A percentile compares a stretch with the other conserved stretches of the same genome.
These are phyloP conservation scores for Pseudomonodictys pantanalensis DNA, from an alignment of 495 filamentous ascomycete genomes.

Conservation along the genomic window DNA sequence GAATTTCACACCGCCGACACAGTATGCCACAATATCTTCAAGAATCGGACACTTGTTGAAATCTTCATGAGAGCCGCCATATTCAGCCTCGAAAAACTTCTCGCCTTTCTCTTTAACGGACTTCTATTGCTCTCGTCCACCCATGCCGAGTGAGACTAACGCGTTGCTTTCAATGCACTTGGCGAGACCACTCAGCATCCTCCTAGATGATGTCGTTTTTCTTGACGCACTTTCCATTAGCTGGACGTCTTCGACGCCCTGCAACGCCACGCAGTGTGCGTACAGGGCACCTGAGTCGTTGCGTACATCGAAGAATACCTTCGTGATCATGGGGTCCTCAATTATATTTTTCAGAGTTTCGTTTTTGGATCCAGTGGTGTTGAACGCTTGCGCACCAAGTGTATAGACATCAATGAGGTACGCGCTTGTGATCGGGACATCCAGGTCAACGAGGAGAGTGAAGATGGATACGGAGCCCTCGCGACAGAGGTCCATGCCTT, in stretches of 20 bases:
- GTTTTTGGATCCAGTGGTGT: constrained; percentile 31
- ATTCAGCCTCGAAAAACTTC: constrained; percentile 42
- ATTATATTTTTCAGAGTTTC: constrained; percentile 49
- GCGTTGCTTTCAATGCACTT: constrained; percentile 48
- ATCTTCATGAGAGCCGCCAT: constrained; percentile 49
- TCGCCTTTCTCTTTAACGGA: constrained; percentile 45
- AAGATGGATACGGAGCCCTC: constrained; percentile 51
- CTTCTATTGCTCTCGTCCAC: constrained; percentile 39
- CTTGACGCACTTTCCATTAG: constrained; percentile 54
- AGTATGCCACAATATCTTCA: constrained; percentile 48
- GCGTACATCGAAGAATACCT: constrained; percentile 58
- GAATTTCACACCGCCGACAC: constrained; percentile 48
- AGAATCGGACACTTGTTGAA: constrained; percentile 51
- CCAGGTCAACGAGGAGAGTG: constrained; percentile 41
- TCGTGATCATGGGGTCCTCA: constrained; percentile 37
- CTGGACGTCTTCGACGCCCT: constrained; percentile 53
- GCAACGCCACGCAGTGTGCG: constrained; percentile 37
- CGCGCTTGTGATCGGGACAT: constrained; percentile 35
- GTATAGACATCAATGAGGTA: constrained; percentile 54
- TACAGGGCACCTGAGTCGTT: constrained; percentile 57
- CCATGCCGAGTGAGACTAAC: not conserved
- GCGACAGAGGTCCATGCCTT: constrained; percentile 51
- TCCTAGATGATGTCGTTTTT: constrained; percentile 18
- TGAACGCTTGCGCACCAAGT: constrained; percentile 48
- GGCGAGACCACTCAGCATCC: constrained; percentile 42